A percentile compares a stretch with the other conserved stretches of the same genome.
phyloP scores from a whole-genome alignment of 768 basidiomycete genomes.

The Panaeolus cyanescens region DNA sequence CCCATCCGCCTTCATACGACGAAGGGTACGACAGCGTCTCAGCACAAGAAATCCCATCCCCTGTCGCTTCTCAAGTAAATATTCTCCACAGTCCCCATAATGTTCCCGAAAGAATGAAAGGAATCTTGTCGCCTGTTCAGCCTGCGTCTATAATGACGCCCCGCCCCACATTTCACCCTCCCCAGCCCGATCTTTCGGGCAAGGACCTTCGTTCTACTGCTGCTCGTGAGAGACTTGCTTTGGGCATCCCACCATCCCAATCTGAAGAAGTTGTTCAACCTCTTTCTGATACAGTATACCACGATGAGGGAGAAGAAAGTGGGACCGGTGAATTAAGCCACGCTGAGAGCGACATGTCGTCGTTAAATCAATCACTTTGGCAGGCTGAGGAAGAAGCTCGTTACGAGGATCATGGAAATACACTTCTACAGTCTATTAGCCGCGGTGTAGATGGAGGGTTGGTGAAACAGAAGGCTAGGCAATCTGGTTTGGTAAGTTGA shows the following conservation, averaged over 20 bases:
- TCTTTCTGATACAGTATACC: background rate
- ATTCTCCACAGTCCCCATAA: background rate
- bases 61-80: background rate
- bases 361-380: conserved; percentile 41
- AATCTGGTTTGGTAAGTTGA: background rate
- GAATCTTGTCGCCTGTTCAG: background rate
- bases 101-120: background rate
- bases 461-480: conserved; percentile 13
- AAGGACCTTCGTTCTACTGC: conserved; percentile 31
- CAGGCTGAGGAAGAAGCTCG: conserved; percentile 39
- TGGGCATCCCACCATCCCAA: conserved; percentile 51
- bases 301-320: background rate
- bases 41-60: background rate
- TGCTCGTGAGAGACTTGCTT: conserved; percentile 48
- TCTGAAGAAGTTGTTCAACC: conserved; percentile 31
- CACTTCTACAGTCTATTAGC: conserved; percentile 44
- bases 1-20: background rate
- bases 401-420: conserved; percentile 39
- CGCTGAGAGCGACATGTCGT: conserved; percentile 50
- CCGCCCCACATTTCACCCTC: background rate
- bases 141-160: background rate
- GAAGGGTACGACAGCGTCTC: background rate
- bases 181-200: background rate
- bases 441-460: conserved; percentile 16
- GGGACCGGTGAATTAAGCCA: conserved; percentile 28